Conservation (phyloP, 2,329 filamentous ascomycete genomes). For the Arthrobotrys sinensis region DNA sequence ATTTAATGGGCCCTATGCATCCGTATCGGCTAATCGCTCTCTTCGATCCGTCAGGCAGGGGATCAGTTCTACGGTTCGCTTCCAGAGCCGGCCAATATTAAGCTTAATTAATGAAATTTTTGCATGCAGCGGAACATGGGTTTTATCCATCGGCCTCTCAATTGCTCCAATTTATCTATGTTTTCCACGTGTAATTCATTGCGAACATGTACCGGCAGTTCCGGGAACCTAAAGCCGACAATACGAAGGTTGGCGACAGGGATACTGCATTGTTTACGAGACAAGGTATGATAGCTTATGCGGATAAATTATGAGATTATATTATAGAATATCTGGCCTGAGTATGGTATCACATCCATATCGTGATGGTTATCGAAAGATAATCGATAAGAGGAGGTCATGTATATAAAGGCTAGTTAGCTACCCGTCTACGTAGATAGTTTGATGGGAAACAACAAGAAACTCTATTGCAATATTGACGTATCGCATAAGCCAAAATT, state of each 20-base stretch:
- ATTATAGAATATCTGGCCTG: neutral
- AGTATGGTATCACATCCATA: neutral
- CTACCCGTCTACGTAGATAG: too few species aligned
- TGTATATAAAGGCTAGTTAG: neutral
- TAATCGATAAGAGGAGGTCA: neutral
- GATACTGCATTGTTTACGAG: constrained; percentile 8
- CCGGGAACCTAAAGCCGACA: neutral
- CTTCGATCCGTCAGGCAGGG: neutral
- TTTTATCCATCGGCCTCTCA: too few species aligned
- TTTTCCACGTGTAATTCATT: neutral
- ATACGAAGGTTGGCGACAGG: constrained; percentile 12
- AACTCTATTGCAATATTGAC: neutral
- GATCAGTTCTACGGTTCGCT: neutral
- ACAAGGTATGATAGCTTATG: neutral
- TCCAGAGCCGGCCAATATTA: neutral
- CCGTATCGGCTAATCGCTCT: neutral
- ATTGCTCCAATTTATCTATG: too few species aligned
- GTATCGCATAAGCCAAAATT: too few species aligned
- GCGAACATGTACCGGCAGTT: neutral
- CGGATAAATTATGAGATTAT: neutral
- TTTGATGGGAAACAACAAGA: too few species aligned
- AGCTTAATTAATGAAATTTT: too few species aligned
- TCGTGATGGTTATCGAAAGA: neutral
- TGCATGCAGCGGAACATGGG: too few species aligned
- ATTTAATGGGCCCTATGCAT: too few species aligned